These are phyloP conservation scores for Pythium rishiriense DNA, from an alignment of 352 stramenopile genomes.

Conservation along the genomic window DNA sequence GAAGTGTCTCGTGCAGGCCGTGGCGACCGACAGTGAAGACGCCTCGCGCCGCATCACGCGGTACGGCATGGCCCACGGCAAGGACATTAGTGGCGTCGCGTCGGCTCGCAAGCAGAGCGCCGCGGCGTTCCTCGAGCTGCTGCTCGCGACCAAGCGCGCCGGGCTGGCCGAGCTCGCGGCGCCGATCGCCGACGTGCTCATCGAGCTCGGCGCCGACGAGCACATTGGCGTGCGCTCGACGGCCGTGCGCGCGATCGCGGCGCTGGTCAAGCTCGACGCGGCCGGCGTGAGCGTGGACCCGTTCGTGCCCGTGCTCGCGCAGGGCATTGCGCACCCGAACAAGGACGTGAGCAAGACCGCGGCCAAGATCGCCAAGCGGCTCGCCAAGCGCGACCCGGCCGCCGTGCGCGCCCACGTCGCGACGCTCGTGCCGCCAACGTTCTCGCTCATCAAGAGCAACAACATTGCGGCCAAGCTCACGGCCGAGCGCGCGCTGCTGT, in stretches of 20 bases:
- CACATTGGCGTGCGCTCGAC: constrained; percentile 59
- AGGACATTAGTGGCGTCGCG: constrained; percentile 36
- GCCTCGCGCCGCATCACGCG: constrained; percentile 37
- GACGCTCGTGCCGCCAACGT: constrained; percentile 73
- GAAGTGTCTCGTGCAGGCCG: constrained; percentile 64
- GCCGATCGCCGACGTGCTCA: constrained; percentile 29
- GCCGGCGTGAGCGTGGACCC: constrained; percentile 32
- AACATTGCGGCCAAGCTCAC: constrained; percentile 88
- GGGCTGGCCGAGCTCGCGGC: constrained; percentile 29
- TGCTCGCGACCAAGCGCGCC: constrained; percentile 52
- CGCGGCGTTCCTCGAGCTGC: constrained; percentile 50
- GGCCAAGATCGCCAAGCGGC: constrained; percentile 70
- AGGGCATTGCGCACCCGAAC: constrained; percentile 66
- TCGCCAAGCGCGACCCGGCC: constrained; percentile 68
- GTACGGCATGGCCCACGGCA: constrained; percentile 50
- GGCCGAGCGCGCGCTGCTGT: constrained; percentile 83
- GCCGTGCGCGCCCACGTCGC: constrained; percentile 51
- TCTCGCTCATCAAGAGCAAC: constrained; percentile 87
- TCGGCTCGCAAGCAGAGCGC: constrained; percentile 72
- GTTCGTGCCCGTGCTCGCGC: constrained; percentile 63
- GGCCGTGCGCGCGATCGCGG: constrained; percentile 54
- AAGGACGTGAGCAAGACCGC: constrained; percentile 80
- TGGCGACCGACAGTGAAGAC: constrained; percentile 47
- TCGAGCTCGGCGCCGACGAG: constrained; percentile 57
- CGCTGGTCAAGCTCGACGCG: constrained; percentile 54